These are phyloP conservation scores for Starmerella apis DNA, from an alignment of 805 yeast genomes.

Conservation along the genomic window DNA sequence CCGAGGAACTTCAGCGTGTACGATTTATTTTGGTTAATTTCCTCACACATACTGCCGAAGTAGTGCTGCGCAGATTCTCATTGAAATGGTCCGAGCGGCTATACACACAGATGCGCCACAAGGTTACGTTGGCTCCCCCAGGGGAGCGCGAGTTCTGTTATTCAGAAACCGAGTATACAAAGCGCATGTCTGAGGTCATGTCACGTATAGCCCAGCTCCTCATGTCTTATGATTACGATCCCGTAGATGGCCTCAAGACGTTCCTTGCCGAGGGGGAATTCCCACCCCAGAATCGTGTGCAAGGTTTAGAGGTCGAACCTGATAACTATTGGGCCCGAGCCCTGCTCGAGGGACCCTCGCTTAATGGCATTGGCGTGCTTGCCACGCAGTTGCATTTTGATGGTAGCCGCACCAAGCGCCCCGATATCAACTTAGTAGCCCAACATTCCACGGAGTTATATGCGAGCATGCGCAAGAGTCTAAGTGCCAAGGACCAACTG, in stretches of 20 bases:
- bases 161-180: conserved; percentile 26
- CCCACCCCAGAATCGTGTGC: conserved; percentile 4
- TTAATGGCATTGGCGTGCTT: conserved; percentile 30
- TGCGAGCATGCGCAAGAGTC: conserved; percentile 3
- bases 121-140: conserved; percentile 26
- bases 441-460: neutral
- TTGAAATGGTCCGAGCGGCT: conserved; percentile 30
- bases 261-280: neutral
- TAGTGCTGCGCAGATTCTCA: conserved; percentile 30
- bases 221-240: conserved; percentile 55
- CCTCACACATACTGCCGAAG: conserved; percentile 43
- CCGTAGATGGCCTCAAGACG: conserved; percentile 25
- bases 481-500: conserved; percentile 31
- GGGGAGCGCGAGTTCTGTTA: conserved; percentile 26
- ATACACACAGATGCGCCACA: conserved; percentile 30
- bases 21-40: conserved; percentile 55
- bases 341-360: conserved; percentile 25
- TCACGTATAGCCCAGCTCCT: conserved; percentile 43
- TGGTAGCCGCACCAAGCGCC: conserved; percentile 16
- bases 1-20: conserved; percentile 41
- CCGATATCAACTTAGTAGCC: conserved; percentile 5
- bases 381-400: conserved; percentile 30
- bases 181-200: conserved; percentile 31
- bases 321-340: conserved; percentile 17
- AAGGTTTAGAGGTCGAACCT: conserved; percentile 14